A percentile compares a stretch with the other conserved stretches of the same genome.
phyloP scores from a whole-genome alignment of 176 grass and related monocot genomes.

The Ananas comosus region DNA sequence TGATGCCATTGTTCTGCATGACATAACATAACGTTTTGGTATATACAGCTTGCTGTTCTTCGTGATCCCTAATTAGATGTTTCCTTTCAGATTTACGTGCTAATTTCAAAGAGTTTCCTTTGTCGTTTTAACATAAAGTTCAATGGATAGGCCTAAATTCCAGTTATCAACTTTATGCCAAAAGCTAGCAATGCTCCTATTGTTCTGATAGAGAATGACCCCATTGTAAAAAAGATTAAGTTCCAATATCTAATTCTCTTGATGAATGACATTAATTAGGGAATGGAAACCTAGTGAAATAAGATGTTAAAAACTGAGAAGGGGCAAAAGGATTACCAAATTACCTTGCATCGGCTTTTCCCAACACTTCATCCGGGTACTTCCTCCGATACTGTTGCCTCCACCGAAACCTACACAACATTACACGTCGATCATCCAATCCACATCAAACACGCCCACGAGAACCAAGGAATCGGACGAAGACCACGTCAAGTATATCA shows the following conservation, averaged over 20 bases:
- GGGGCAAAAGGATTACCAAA: neutral
- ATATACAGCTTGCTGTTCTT: no score
- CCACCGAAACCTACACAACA: slow-evolving; percentile 76
- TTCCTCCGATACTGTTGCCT: slow-evolving; percentile 75
- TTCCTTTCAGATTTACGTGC: no score
- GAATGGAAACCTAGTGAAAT: neutral
- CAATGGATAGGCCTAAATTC: no score
- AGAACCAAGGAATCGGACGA: neutral
- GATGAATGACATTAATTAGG: neutral
- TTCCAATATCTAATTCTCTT: no score
- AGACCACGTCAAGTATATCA: neutral
- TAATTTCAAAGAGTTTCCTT: no score
- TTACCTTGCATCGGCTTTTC: slow-evolving; percentile 32
- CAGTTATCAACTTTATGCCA: no score
- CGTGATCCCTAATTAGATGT: no score
- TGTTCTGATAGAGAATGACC: neutral
- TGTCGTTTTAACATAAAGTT: no score
- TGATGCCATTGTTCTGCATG: no score
- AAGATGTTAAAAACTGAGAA: neutral
- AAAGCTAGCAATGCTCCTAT: no score
- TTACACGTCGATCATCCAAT: neutral
- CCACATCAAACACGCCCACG: neutral
- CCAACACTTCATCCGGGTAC: slow-evolving; percentile 76
- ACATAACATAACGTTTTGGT: no score
- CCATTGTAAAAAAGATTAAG: no score